These are phyloP conservation scores for Pseudopithomyces chartarum DNA, from an alignment of 2,329 filamentous ascomycete genomes.

Conservation along the genomic window DNA sequence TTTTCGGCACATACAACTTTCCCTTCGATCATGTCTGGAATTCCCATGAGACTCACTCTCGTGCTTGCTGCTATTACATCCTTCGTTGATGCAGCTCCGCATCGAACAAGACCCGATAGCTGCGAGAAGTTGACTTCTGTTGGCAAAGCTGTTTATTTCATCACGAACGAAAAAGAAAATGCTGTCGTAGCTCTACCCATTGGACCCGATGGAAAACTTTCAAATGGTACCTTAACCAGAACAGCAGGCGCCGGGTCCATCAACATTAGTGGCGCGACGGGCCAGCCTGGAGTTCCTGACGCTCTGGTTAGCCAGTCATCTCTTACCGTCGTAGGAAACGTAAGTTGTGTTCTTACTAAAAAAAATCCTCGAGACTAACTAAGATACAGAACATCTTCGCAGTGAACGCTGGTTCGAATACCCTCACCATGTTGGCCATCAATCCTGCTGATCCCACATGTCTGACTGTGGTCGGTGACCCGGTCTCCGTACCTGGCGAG, in stretches of 20 bases:
- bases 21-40: neutral
- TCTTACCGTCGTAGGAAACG: constrained; percentile 59
- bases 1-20: neutral
- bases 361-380: constrained; percentile 13
- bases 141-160: constrained; percentile 59
- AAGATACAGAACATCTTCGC: constrained; percentile 56
- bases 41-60: neutral
- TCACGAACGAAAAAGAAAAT: constrained; percentile 60
- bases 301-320: constrained; percentile 58
- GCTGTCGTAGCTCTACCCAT: constrained; percentile 58
- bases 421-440: constrained; percentile 46
- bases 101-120: neutral
- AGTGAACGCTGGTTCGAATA: constrained; percentile 52
- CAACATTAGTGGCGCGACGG: constrained; percentile 43
- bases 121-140: neutral
- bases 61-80: constrained; percentile 7
- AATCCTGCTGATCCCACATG: constrained; percentile 32
- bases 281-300: constrained; percentile 53
- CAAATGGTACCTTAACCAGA: constrained; percentile 46
- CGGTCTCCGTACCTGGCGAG: constrained; percentile 40
- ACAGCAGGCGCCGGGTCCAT: constrained; percentile 56
- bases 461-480: constrained; percentile 39
- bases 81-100: constrained; percentile 10
- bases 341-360: constrained; percentile 37
- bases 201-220: constrained; percentile 53